These are phyloP conservation scores for Diplodia corticola DNA, from an alignment of 2,329 filamentous ascomycete species.

Conservation along the genomic window DNA sequence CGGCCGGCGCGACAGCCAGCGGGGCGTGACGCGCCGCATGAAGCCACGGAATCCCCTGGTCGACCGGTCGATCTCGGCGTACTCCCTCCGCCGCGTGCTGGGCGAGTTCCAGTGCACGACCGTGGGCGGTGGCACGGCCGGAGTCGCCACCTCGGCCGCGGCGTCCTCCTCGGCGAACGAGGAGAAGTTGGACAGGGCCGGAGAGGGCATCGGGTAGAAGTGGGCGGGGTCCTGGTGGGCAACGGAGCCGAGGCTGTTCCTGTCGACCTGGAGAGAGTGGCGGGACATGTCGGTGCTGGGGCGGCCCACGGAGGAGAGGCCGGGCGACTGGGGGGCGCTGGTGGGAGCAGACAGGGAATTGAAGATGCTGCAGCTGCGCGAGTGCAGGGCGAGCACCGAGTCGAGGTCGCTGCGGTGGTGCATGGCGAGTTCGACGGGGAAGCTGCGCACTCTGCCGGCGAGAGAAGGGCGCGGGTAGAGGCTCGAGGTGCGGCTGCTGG, in stretches of 20 bases:
- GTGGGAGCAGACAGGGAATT: neutral
- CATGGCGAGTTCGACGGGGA: conserved; percentile 34
- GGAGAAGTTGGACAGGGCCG: conserved; percentile 3
- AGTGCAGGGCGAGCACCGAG: conserved; percentile 42
- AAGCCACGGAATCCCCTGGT: conserved; percentile 40
- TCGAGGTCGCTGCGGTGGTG: conserved; percentile 36
- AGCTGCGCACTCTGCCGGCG: conserved; percentile 29
- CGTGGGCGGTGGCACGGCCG: conserved; percentile 28
- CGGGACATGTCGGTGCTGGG: conserved; percentile 14
- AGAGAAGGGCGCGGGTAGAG: conserved; percentile 3
- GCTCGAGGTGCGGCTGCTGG: neutral
- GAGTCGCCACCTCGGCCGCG: neutral
- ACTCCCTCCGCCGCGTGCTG: conserved; percentile 37
- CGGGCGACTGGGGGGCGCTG: conserved; percentile 18
- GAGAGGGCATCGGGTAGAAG: neutral
- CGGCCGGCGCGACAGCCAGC: conserved; percentile 34
- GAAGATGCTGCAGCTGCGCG: conserved; percentile 39
- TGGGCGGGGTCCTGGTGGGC: neutral
- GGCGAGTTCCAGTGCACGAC: conserved; percentile 43
- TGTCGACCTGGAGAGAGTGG: neutral
- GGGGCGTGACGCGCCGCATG: conserved; percentile 34
- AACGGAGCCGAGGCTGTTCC: neutral
- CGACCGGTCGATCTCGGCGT: conserved; percentile 40
- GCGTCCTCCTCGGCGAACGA: neutral
- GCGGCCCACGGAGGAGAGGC: conserved; percentile 7